Conservation (phyloP, 2,329 filamentous ascomycete genomes). For the Pestalotiopsis sp. region DNA sequence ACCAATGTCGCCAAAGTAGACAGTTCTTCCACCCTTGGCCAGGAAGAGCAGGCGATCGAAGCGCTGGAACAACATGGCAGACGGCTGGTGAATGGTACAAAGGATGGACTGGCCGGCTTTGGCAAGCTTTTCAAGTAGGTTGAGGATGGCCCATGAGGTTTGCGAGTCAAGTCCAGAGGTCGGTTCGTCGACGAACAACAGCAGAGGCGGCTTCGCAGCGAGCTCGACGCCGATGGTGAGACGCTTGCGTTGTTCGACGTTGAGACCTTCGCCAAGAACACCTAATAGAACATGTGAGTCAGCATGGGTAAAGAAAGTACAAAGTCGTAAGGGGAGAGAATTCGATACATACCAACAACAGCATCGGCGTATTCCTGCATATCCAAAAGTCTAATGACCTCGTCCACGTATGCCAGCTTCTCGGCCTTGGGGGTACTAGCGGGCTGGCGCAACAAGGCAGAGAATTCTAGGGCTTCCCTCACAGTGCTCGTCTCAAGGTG, state of each 20-base stretch:
- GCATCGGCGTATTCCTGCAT: constrained; percentile 71
- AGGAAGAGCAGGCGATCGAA: constrained; percentile 58
- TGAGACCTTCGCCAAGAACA: constrained; percentile 47
- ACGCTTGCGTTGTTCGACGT: constrained; percentile 50
- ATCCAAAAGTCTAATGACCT: constrained; percentile 69
- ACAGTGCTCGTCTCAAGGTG: constrained; percentile 54
- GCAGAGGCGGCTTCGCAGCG: constrained; percentile 71
- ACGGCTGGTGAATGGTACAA: constrained; percentile 48
- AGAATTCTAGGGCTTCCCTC: constrained; percentile 44
- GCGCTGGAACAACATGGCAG: constrained; percentile 40
- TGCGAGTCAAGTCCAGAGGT: constrained; percentile 77
- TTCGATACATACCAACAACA: constrained; percentile 62
- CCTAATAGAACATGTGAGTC: neutral
- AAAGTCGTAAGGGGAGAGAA: constrained; percentile 42
- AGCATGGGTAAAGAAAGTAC: neutral
- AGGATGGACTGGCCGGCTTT: constrained; percentile 43
- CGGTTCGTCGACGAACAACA: constrained; percentile 78
- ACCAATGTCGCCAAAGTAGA: constrained; percentile 61
- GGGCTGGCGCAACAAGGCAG: constrained; percentile 66
- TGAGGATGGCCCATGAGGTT: constrained; percentile 72
- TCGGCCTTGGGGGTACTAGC: constrained; percentile 58
- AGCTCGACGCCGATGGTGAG: constrained; percentile 77
- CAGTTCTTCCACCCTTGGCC: constrained; percentile 55
- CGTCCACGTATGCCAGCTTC: constrained; percentile 67
- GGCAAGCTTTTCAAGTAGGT: constrained; percentile 67